phyloP scores from a whole-genome alignment of 192 early-diverging fungal genomes.

The Backusella luteola region DNA sequence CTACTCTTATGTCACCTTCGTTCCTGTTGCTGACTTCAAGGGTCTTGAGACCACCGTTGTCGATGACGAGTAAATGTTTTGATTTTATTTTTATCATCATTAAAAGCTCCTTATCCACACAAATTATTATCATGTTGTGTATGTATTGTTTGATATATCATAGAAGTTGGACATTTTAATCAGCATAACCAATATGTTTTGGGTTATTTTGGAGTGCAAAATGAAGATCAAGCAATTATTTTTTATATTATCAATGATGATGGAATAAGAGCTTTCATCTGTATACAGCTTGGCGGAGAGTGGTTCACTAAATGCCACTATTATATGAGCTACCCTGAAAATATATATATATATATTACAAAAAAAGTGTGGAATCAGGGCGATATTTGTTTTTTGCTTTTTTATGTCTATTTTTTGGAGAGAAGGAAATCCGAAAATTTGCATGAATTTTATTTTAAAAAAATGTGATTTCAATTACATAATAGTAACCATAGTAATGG shows the following conservation, averaged over 20 bases:
- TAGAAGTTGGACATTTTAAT: too few relatives aligned
- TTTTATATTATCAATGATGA: not conserved
- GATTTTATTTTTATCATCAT: not conserved
- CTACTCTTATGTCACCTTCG: constrained; percentile 92
- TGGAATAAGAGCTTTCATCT: not conserved
- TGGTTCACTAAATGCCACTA: too few relatives aligned
- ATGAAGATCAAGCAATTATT: not conserved
- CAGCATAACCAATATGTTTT: too few relatives aligned
- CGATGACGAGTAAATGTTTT: constrained; percentile 36
- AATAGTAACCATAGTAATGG: not conserved
- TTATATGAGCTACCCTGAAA: too few relatives aligned
- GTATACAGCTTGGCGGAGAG: too few relatives aligned
- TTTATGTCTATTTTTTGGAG: too few relatives aligned
- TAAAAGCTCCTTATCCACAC: not conserved
- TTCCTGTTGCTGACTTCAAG: constrained; percentile 88
- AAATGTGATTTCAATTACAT: not conserved
- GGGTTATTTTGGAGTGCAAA: not conserved
- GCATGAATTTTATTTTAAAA: not conserved
- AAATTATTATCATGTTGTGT: not conserved
- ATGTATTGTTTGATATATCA: too few relatives aligned
- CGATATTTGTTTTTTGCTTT: too few relatives aligned
- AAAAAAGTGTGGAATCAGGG: too few relatives aligned
- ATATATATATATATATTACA: too few relatives aligned
- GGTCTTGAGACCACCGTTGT: constrained; percentile 53
- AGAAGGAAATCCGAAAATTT: not conserved